Conservation (phyloP, 805 yeast genomes). For the Schwanniomyces vanrijiae region DNA sequence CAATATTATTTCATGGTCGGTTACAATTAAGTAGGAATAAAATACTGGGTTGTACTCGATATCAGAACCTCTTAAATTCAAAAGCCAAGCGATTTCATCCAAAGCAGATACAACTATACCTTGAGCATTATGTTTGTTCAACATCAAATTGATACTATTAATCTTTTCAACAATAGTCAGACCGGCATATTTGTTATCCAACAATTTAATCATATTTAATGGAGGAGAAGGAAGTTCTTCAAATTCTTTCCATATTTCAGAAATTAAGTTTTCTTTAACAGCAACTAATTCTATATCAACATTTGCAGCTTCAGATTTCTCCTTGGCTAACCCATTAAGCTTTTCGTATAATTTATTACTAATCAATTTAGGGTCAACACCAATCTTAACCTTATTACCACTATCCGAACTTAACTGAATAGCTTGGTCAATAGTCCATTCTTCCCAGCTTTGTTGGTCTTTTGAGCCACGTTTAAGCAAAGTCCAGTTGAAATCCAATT, state of each 20-base stretch:
- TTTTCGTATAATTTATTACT: slow-evolving; percentile 34
- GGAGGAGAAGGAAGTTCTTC: slow-evolving; percentile 61
- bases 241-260: slow-evolving; percentile 66
- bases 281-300: slow-evolving; percentile 44
- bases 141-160: slow-evolving; percentile 34
- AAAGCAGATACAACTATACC: slow-evolving; percentile 46
- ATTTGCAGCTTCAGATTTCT: slow-evolving; percentile 20
- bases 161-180: slow-evolving; percentile 60
- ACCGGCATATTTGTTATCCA: slow-evolving; percentile 63
- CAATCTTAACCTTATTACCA: slow-evolving; percentile 35
- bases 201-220: slow-evolving; percentile 48
- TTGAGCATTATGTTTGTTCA: slow-evolving; percentile 24
- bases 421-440: slow-evolving; percentile 56
- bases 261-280: slow-evolving; percentile 66
- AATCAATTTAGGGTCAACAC: slow-evolving; percentile 52
- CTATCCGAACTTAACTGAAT: slow-evolving; percentile 49
- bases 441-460: slow-evolving; percentile 56
- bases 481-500: slow-evolving; percentile 60
- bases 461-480: slow-evolving; percentile 52
- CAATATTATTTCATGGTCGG: slow-evolving; percentile 30
- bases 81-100: slow-evolving; percentile 55
- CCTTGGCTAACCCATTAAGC: slow-evolving; percentile 29
- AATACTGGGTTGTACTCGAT: slow-evolving; percentile 57
- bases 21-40: slow-evolving; percentile 41
- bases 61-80: slow-evolving; percentile 57